Evolutionary conservation across 2,329 filamentous ascomycete genomes (phyloP), one percentile per base, ranked within the genome.

Genomic region (Diaporthe velutina): DNA sequence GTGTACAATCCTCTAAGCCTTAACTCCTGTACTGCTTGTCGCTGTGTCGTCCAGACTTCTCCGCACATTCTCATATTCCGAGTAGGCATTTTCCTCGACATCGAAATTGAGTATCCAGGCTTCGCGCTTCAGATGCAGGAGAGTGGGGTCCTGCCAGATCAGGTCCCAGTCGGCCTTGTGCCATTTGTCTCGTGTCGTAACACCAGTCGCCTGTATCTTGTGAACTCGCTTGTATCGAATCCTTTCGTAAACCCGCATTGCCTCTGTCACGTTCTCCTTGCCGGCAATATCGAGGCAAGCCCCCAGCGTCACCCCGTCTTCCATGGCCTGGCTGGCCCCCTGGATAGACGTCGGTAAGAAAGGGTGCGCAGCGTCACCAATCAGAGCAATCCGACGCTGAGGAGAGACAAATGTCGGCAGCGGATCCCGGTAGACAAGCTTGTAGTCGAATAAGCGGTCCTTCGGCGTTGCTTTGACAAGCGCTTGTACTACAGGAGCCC

Each of bases 311-410:
- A 86, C 84, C 5, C 85, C 87, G 78, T 89, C 87, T 78, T 89
- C 87, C 79, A 89, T 86, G 0, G 86, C 85, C 78, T 87, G 85
- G 22, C 84, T 85, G 0, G 85, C 87, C 12, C 87, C 87, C 76
- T 87, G 85, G 22, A 86, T 85, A 9, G 83, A 85, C 1, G 86
- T 86, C 0, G 87, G 87, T 8, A 88, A 81, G 78, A 88, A 87
- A 1, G 86, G 84, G 77, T 89, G 88, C 13, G 88, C 87, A 2
- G 87, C 83, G 77, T 89, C 87, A 10, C 88, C 88, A 38, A 89
- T 84, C 4, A 88, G 79, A 6, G 82, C 82, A 64, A 87, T 85
- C 13, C 86, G 82, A 22, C 82, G 81, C 4, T 79, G 78, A 4
- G 83, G 80, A 3, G 84, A 85, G 67, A 85, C 80, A 83, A 85